Evolutionary conservation across 1,284 basidiomycete genomes (phyloP).

Genomic region (Pterulicium gracile): DNA sequence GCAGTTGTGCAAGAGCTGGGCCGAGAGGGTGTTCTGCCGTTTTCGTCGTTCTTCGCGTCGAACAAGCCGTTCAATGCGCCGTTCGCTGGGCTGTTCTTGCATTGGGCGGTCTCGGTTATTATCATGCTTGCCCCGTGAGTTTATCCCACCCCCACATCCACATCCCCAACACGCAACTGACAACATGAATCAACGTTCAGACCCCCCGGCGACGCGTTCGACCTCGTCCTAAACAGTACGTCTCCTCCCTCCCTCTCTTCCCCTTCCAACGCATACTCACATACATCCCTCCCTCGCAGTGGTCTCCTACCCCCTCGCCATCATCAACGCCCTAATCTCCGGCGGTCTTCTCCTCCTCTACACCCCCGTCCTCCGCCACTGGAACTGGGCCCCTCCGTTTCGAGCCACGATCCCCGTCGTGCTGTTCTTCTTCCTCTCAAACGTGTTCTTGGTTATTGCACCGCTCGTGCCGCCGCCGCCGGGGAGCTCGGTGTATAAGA

Average conservation of each 20-base stretch:
- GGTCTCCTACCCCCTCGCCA: constrained; percentile 38
- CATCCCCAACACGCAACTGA: too few species aligned
- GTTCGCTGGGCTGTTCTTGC: constrained; percentile 41
- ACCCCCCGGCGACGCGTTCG: constrained; percentile 58
- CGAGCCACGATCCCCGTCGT: constrained; percentile 35
- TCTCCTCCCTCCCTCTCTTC: constrained; percentile 4
- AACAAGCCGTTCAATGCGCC: constrained; percentile 56
- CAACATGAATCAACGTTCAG: neutral
- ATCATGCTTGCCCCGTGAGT: constrained; percentile 30
- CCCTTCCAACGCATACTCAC: neutral
- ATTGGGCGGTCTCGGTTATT: constrained; percentile 40
- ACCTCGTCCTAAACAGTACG: constrained; percentile 54
- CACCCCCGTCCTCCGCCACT: constrained; percentile 28
- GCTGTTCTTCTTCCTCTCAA: constrained; percentile 50
- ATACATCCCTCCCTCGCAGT: constrained; percentile 21
- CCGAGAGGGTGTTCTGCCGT: constrained; percentile 54
- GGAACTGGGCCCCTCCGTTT: constrained; percentile 56
- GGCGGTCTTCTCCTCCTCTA: constrained; percentile 49
- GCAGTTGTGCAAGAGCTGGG: constrained; percentile 62
- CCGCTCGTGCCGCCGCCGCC: constrained; percentile 48
- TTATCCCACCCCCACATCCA: too few species aligned
- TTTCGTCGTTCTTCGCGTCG: constrained; percentile 48
- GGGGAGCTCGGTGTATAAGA: constrained; percentile 39
- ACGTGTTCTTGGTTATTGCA: constrained; percentile 46
- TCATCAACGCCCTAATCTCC: constrained; percentile 51